A percentile compares a stretch with the other conserved stretches of the same genome.
Evolutionary conservation across 805 yeast genomes (phyloP).

Genomic region (Candida parachauliodes): DNA sequence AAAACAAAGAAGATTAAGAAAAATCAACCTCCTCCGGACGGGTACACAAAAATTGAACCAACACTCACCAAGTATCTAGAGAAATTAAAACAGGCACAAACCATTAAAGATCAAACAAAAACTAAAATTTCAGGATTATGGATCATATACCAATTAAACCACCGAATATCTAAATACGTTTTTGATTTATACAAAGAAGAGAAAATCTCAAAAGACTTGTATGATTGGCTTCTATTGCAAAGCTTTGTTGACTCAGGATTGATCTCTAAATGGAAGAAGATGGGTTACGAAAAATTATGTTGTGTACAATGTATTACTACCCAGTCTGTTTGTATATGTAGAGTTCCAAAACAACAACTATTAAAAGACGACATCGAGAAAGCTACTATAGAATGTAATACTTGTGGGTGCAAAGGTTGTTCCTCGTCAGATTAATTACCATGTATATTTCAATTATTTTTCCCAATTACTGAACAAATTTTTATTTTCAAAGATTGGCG

Average conservation of each 20-base stretch:
- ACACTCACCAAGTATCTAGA: conserved; percentile 58
- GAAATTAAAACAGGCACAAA: conserved; percentile 51
- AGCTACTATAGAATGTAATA: conserved; percentile 52
- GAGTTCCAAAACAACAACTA: conserved; percentile 69
- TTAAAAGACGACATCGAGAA: conserved; percentile 21
- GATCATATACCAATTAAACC: conserved; percentile 68
- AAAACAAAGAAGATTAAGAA: conserved; percentile 37
- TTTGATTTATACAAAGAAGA: conserved; percentile 71
- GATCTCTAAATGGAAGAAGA: conserved; percentile 79
- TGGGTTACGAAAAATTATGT: conserved; percentile 83
- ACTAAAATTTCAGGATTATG: conserved; percentile 60
- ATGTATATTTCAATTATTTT: background rate
- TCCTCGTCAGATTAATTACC: conserved; percentile 63
- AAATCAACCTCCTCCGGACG: conserved; percentile 64
- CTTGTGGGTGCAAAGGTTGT: conserved; percentile 86
- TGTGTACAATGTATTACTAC: conserved; percentile 72
- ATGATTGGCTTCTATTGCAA: conserved; percentile 69
- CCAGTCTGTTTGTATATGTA: conserved; percentile 75
- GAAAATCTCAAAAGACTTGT: conserved; percentile 62
- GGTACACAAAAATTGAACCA: conserved; percentile 64
- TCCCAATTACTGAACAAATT: conserved; percentile 8
- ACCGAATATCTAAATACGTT: conserved; percentile 72
- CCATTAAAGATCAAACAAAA: conserved; percentile 30
- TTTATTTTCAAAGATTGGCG: conserved; percentile 10
- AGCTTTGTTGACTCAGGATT: conserved; percentile 63